Conservation (phyloP, 148 eudicot genomes). For the Persicaria maculosa region DNA sequence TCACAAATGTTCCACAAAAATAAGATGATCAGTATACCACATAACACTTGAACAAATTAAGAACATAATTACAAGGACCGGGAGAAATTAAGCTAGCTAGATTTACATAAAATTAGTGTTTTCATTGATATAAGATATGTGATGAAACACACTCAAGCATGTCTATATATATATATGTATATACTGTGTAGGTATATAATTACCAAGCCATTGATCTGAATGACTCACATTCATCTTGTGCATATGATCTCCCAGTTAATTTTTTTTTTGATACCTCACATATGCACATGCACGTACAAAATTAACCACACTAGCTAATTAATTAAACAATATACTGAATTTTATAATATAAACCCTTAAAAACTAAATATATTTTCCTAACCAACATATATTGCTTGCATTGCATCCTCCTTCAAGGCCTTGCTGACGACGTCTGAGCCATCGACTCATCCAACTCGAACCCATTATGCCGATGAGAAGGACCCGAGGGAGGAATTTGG, state of each 20-base stretch:
- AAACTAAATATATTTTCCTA: background rate
- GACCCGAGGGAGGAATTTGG: constrained; percentile 1
- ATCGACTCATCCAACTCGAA: background rate
- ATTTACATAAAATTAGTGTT: background rate
- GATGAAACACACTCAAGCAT: background rate
- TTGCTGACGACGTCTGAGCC: background rate
- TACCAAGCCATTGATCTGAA: background rate
- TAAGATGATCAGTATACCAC: no score
- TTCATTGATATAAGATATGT: background rate
- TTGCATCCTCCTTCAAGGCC: background rate
- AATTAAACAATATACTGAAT: constrained; percentile 5
- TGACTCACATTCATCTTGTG: background rate
- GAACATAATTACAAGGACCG: no score
- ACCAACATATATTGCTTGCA: background rate
- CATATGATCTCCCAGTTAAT: background rate
- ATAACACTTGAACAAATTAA: no score
- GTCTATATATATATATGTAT: background rate
- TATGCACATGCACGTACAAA: background rate
- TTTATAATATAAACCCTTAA: background rate
- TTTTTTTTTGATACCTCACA: background rate
- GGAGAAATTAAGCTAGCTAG: no score
- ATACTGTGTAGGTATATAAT: background rate
- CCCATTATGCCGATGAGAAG: constrained; percentile 5
- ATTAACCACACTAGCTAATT: background rate
- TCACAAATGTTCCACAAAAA: no score